A percentile compares a stretch with the other conserved stretches of the same genome.
Conservation (phyloP, 495 filamentous ascomycete species). For the Penicillium taxi region DNA sequence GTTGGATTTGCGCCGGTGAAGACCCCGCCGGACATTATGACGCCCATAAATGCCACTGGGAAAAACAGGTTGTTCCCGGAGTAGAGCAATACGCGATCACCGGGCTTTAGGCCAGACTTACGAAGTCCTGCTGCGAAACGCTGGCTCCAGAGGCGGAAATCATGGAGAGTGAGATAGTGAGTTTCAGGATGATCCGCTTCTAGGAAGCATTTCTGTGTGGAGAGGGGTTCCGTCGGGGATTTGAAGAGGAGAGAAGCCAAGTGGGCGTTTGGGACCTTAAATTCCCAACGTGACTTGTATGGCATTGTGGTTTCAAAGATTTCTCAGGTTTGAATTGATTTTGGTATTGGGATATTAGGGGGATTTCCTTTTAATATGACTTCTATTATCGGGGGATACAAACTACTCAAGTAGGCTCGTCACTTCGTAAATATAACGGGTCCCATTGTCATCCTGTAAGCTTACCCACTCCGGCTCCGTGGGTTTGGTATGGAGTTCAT, state of each 20-base stretch:
- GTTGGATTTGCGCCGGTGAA: slow-evolving; percentile 74
- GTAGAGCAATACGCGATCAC: slow-evolving; percentile 68
- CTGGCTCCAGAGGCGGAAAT: slow-evolving; percentile 62
- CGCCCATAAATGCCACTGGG: slow-evolving; percentile 61
- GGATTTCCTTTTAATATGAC: too few relatives aligned
- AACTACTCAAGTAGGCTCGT: too few relatives aligned
- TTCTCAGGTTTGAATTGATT: too few relatives aligned
- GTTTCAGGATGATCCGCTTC: slow-evolving; percentile 50
- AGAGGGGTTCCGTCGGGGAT: slow-evolving; percentile 39
- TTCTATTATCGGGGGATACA: too few relatives aligned
- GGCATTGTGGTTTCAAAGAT: slow-evolving; percentile 33
- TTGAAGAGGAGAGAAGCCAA: slow-evolving; percentile 44
- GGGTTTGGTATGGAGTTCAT: too few relatives aligned
- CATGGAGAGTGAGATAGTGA: slow-evolving; percentile 46
- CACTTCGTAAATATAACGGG: too few relatives aligned
- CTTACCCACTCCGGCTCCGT: too few relatives aligned
- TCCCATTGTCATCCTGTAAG: too few relatives aligned
- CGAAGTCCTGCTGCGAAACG: slow-evolving; percentile 64
- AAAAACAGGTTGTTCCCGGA: slow-evolving; percentile 68
- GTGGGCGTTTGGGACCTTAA: slow-evolving; percentile 41
- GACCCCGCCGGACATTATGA: slow-evolving; percentile 69
- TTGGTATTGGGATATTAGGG: too few relatives aligned
- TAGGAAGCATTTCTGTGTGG: slow-evolving; percentile 39
- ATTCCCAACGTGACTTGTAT: slow-evolving; percentile 43
- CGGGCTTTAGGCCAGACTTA: slow-evolving; percentile 53